Evolutionary conservation across 768 basidiomycete genomes (phyloP), one percentile per base, ranked within the genome.

Genomic region (Podaxis sp.): DNA sequence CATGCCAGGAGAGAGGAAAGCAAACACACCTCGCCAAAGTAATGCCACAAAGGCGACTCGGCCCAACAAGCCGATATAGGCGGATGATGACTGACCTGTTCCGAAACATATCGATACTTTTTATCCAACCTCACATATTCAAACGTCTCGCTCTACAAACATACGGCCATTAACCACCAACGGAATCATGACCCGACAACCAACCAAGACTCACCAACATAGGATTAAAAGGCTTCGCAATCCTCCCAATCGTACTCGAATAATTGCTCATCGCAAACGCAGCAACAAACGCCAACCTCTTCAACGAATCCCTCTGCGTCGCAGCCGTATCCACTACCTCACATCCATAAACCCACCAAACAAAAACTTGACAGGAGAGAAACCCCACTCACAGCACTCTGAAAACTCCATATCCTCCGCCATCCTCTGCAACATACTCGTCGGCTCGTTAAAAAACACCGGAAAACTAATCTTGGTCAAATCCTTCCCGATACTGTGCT

Each of bases 231-330:
- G 95, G 96, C 74, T 98, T 97, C 12, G 96, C 96, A 65, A 98
- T 97, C 40, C 96, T 85, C 3, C 96, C 96, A 66, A 96, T 93
- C 2, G 96, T 98, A 24, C 92, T 94, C 0, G 93, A 94, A 75
- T 98, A 98, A 76, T 98, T 98, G 29, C 92, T 93, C 94, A 97
- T 97, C 2, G 95, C 96, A 73, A 98, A 98, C 1, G 94, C 96
- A 19, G 91, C 94, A 15, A 98, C 94, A 69, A 88, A 98, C 2
- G 94, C 95, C 55, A 97, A 85, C 2, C 96, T 85, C 58, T 86
- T 85, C 50, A 91, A 82, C 1, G 93, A 86, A 69, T 97, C 92
- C 25, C 71, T 71, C 70, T 96, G 91, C 47, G 78, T 80, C 7
- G 85, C 86, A 25, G 96, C 96, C 6, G 91, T 88, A 67, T 97